Evolutionary conservation across 129 eudicot species (phyloP), one percentile per base, ranked within the genome.

Genomic region (Dittrichia graveolens): DNA sequence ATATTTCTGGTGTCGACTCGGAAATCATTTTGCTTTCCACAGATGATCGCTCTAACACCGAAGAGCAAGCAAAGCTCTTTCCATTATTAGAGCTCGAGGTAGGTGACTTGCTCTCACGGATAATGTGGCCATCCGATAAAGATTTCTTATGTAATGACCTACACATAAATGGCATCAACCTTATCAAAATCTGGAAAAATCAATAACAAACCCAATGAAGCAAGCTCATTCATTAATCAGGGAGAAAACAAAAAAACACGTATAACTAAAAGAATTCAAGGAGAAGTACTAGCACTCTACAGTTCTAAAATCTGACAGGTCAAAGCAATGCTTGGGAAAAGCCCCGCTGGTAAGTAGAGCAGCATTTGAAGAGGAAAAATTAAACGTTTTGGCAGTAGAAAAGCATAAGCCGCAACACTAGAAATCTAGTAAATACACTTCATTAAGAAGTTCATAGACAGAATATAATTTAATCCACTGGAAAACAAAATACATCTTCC

Each of bases 81-180:
- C 55, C 66, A 3, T 48, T 47, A 65, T 75, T 71, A 46, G 93
- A 34, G 38, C 84, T 67, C 37, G 81, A 61, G 18, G 58, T 50
- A 15, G 89, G 81, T 5, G 81, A 77, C 71, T 52, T 73, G 39
- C 81, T 80, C 61, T 79, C 65, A 48, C 62, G 90, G 49, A 88
- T 84, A 69, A 91, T 86, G 74, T 83, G 82, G 58, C 92, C 92
- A 70, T 91, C 97, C 11, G 97, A 91, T 52, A 79, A 78, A 67
- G 93, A 91, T 81, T 91, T 86, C 73, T 82, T 80, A 79, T 75
- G 78, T 39, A 73, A 59, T 69, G 89, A 83, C 88, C 97, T 91
- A 61, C 18, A 54, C n/a, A 55, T 43, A 16, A 6, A 74, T 14
- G 73, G 49, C 65, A 78, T 34, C 14, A 69, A 34, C 57, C 61